These are phyloP conservation scores for Candida methanosorbosa DNA, from an alignment of 805 yeast genomes.

Conservation along the genomic window DNA sequence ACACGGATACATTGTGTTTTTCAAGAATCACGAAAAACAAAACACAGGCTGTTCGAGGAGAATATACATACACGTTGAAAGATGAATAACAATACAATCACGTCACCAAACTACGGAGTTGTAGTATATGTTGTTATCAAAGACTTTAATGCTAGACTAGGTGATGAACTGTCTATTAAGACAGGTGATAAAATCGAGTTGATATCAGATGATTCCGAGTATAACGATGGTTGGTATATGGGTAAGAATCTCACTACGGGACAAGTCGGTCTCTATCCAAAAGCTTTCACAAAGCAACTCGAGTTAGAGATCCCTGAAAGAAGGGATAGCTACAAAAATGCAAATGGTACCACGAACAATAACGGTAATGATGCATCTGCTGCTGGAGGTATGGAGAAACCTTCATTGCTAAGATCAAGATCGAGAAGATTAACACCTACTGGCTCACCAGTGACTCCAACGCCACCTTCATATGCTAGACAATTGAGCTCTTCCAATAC, in stretches of 20 bases:
- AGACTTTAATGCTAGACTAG: slow-evolving; percentile 79
- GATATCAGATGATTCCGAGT: slow-evolving; percentile 86
- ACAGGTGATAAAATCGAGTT: slow-evolving; percentile 86
- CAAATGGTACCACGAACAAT: slow-evolving; percentile 8
- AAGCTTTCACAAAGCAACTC: slow-evolving; percentile 58
- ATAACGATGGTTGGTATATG: slow-evolving; percentile 96
- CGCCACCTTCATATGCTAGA: slow-evolving; percentile 6
- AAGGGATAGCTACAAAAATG: slow-evolving; percentile 7
- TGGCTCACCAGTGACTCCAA: slow-evolving; percentile 16
- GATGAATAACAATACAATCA: no score
- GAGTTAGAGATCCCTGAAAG: no score
- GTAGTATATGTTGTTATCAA: no score
- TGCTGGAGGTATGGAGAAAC: no score
- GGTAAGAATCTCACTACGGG: slow-evolving; percentile 64
- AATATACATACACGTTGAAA: no score
- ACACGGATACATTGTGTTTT: no score
- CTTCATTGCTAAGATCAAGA: slow-evolving; percentile 46
- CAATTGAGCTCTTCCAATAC: slow-evolving; percentile 1
- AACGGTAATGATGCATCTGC: not conserved
- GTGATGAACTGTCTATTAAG: slow-evolving; percentile 76
- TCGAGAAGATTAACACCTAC: slow-evolving; percentile 38
- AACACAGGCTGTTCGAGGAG: no score
- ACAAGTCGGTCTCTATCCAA: slow-evolving; percentile 80
- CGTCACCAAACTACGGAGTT: no score
- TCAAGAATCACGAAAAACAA: no score